Conservation (phyloP, 352 stramenopile genomes). For the Pythium periplocum region DNA sequence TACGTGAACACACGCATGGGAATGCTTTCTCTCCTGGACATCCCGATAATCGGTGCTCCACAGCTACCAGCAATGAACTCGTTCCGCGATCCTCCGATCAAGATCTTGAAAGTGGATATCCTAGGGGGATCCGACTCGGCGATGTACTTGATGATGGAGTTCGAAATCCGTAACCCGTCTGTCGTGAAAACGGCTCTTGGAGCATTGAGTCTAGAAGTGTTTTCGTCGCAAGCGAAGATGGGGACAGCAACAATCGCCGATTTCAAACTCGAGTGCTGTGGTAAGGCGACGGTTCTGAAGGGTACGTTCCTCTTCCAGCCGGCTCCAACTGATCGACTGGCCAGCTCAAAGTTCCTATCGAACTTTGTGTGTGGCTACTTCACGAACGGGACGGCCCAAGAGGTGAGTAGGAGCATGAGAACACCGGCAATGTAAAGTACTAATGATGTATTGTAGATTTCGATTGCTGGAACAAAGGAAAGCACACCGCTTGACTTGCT, state of each 20-base stretch:
- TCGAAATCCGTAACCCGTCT: conserved; percentile 67
- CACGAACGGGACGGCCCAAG: conserved; percentile 49
- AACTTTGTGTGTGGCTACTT: conserved; percentile 84
- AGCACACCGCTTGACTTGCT: conserved; percentile 62
- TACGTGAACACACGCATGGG: conserved; percentile 71
- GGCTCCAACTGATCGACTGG: conserved; percentile 16
- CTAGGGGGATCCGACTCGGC: conserved; percentile 30
- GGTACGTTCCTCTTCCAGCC: conserved; percentile 65
- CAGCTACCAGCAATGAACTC: conserved; percentile 65
- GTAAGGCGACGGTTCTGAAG: conserved; percentile 38
- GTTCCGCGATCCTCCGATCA: conserved; percentile 55
- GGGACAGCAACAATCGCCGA: conserved; percentile 51
- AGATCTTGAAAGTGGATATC: conserved; percentile 64
- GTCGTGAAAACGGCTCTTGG: conserved; percentile 59
- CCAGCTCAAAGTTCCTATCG: conserved; percentile 59
- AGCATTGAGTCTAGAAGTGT: conserved; percentile 45
- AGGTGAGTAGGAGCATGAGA: conserved; percentile 27
- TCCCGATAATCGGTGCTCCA: conserved; percentile 52
- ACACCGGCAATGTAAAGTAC: neutral
- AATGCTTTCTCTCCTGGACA: conserved; percentile 49
- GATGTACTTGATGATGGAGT: conserved; percentile 65
- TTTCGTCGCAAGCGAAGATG: conserved; percentile 38
- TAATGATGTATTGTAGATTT: conserved; percentile 33
- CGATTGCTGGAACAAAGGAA: conserved; percentile 44
- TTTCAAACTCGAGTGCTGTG: conserved; percentile 67